A percentile compares a stretch with the other conserved stretches of the same genome.
Conservation (phyloP, 2,329 filamentous ascomycete species). For the Colletotrichum noveboracense region DNA sequence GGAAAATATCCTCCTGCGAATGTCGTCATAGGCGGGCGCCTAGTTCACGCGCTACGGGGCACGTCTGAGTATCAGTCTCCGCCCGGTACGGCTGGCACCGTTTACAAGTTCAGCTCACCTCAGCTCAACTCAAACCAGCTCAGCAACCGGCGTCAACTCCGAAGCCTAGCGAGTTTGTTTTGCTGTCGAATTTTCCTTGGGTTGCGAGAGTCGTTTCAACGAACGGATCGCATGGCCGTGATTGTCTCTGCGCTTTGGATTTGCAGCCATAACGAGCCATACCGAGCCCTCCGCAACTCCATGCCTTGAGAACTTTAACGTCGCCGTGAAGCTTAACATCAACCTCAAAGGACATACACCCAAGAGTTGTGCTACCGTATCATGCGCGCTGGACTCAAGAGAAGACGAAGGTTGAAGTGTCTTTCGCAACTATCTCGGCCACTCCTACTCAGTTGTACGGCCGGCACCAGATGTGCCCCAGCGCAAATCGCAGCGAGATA, state of each 20-base stretch:
- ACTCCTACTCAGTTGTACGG: not conserved
- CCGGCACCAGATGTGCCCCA: not conserved
- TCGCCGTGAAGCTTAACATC: not conserved
- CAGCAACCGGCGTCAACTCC: not conserved
- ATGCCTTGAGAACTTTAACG: not conserved
- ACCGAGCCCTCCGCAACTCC: constrained; percentile 7
- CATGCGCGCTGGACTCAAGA: not conserved
- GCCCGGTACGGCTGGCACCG: not conserved
- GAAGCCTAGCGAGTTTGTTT: not conserved
- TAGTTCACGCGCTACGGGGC: not conserved
- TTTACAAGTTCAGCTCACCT: not conserved
- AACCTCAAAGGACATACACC: not conserved
- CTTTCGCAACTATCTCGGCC: not conserved
- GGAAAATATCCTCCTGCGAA: constrained; percentile 5
- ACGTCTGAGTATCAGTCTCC: not conserved
- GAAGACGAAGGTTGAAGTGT: not conserved
- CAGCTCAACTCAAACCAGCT: not conserved
- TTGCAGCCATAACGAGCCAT: not conserved
- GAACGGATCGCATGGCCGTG: not conserved
- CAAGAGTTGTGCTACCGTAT: not conserved
- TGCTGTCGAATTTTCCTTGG: not conserved
- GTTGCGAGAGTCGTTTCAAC: constrained; percentile 6
- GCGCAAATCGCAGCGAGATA: not conserved
- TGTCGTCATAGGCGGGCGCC: constrained; percentile 14
- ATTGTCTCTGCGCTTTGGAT: not conserved